Conservation (phyloP, 768 basidiomycete genomes). For the Pisolithus tinctorius region DNA sequence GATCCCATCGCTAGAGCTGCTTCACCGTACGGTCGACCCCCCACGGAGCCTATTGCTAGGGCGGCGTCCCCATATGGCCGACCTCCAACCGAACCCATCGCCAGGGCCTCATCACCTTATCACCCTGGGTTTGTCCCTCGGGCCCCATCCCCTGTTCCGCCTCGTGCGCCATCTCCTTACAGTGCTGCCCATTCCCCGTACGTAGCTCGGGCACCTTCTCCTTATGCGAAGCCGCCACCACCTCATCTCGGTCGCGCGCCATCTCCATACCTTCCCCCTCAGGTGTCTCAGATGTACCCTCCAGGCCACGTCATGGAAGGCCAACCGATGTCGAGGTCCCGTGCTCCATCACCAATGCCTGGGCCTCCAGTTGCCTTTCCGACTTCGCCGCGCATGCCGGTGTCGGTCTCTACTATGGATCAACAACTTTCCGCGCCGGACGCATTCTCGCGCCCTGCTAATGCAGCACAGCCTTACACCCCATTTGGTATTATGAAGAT, state of each 20-base stretch:
- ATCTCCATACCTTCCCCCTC: conserved; percentile 22
- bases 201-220: conserved; percentile 16
- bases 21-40: conserved; percentile 29
- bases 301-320: conserved; percentile 53
- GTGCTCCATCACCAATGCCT: conserved; percentile 51
- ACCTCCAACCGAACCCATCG: conserved; percentile 12
- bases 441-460: conserved; percentile 68
- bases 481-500: conserved; percentile 68
- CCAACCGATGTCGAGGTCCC: conserved; percentile 36
- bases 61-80: conserved; percentile 12
- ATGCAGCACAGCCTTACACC: conserved; percentile 57
- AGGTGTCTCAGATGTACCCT: conserved; percentile 38
- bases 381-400: conserved; percentile 23
- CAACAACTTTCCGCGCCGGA: conserved; percentile 56
- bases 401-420: conserved; percentile 17
- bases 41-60: conserved; percentile 36
- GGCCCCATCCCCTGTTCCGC: background rate
- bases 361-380: conserved; percentile 27
- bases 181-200: conserved; percentile 19
- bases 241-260: conserved; percentile 24
- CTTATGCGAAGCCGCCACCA: conserved; percentile 12
- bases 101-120: conserved; percentile 27
- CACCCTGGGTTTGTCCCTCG: background rate
- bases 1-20: conserved; percentile 24
- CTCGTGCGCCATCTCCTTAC: conserved; percentile 29